A percentile compares a stretch with the other conserved stretches of the same genome.
These are phyloP conservation scores for Aspergillus neoniger DNA, from an alignment of 2,329 filamentous ascomycete genomes.

Conservation along the genomic window DNA sequence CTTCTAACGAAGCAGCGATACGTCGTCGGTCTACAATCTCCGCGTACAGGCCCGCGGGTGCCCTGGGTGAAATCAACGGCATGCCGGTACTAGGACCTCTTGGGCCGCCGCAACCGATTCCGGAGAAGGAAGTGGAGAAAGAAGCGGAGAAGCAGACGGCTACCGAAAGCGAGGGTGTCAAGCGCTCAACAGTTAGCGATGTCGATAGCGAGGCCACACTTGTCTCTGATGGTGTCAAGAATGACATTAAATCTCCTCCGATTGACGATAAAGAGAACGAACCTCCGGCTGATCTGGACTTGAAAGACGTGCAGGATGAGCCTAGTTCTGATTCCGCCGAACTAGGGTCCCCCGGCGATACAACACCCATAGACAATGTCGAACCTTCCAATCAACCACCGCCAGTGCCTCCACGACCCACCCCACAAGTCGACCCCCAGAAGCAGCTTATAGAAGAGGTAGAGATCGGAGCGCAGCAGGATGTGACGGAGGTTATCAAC, in stretches of 20 bases:
- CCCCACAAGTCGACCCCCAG: slow-evolving; percentile 34
- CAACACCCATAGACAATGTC: slow-evolving; percentile 20
- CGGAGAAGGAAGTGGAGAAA: slow-evolving; percentile 21
- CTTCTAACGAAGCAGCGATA: slow-evolving; percentile 56
- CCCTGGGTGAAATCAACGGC: slow-evolving; percentile 48
- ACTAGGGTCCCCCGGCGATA: slow-evolving; percentile 10
- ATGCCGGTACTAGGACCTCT: slow-evolving; percentile 50
- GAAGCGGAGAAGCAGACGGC: slow-evolving; percentile 22
- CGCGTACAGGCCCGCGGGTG: slow-evolving; percentile 27
- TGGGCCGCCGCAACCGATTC: slow-evolving; percentile 37
- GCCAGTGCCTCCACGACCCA: slow-evolving; percentile 59
- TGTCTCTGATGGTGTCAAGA: slow-evolving; percentile 32
- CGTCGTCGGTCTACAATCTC: slow-evolving; percentile 50
- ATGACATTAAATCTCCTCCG: slow-evolving; percentile 20
- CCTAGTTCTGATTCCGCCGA: slow-evolving; percentile 14
- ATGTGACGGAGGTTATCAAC: slow-evolving; percentile 93
- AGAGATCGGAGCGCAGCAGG: slow-evolving; percentile 74
- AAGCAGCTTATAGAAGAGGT: slow-evolving; percentile 51
- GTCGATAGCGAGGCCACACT: slow-evolving; percentile 40
- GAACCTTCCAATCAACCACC: slow-evolving; percentile 53
- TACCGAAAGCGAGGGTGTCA: slow-evolving; percentile 20
- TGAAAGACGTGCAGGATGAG: slow-evolving; percentile 26
- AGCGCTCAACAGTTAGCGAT: slow-evolving; percentile 32
- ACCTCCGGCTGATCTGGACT: slow-evolving; percentile 23
- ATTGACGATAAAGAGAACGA: slow-evolving; percentile 45